Evolutionary conservation across 2,329 filamentous ascomycete genomes (phyloP), one percentile per base, ranked within the genome.

Genomic region (Calonectria pauciramosa): DNA sequence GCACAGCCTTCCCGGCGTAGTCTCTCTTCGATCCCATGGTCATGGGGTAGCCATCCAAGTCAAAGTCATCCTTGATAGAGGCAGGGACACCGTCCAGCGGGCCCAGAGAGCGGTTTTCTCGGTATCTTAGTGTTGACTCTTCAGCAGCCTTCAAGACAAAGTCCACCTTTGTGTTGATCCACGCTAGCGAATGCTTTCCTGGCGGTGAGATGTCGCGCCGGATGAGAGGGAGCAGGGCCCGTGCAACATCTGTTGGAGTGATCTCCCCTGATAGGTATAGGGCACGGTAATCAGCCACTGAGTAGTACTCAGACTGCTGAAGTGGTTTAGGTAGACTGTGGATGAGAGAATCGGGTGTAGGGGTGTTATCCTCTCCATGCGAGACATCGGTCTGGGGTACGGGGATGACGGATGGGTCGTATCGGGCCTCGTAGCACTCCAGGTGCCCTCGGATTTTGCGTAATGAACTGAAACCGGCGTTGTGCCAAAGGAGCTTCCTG

Each of bases 41-140:
- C 59, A 91, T 93, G 54, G 88, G 88, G 82, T 96, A 96, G 1
- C 94, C 94, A 20, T 91, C 90, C 30, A 96, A 84, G 81, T 95
- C 92, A 65, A 94, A 91, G 82, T 96, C 93, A 79, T 96, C 94
- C 85, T 96, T 96, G 60, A 95, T 90, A 0, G 91, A 93, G 10
- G 95, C 90, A 0, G 94, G 94, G 0, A 96, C 89, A 10, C 94
- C 94, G 78, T 96, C 94, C 0, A 96, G 86, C 0, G 91, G 88
- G 0, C 93, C 90, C 5, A 94, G 84, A 0, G 92, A 86, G 70
- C 88, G 88, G 1, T 90, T 90, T 59, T 90, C 86, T 76, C 89
- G 84, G 80, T 90, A 90, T 3, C 88, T 83, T 54, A 81, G 74
- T 0, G 88, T 88, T 0, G 88, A 89, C 5, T 82, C 87, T 36